Evolutionary conservation across 148 eudicot genomes (phyloP).

Genomic region (Fagopyrum esculentum): DNA sequence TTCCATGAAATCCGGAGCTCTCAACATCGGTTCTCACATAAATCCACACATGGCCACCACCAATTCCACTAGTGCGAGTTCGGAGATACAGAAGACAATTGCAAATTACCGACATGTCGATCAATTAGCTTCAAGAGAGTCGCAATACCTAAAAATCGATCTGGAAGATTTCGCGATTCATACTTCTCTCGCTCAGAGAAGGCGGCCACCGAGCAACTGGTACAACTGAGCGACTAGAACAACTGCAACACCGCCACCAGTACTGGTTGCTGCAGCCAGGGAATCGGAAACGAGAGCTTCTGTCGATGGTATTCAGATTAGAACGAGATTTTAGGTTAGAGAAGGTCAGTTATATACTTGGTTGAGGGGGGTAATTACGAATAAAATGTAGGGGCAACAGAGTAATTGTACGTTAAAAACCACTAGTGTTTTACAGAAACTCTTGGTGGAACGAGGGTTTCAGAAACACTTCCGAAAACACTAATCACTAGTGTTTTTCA

Average conservation of each 20-base stretch:
- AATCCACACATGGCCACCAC: neutral
- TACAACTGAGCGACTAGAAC: neutral
- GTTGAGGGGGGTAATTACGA: no score
- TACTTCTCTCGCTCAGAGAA: neutral
- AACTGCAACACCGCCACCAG: neutral
- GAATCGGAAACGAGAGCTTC: no score
- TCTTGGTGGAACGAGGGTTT: no score
- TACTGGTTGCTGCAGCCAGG: neutral
- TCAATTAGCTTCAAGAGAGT: neutral
- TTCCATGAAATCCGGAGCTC: neutral
- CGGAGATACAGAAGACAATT: neutral
- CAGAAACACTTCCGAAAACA: no score
- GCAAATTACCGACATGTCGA: no score
- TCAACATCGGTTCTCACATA: neutral
- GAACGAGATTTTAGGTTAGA: no score
- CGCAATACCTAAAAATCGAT: neutral
- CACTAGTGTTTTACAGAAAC: no score
- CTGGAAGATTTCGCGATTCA: neutral
- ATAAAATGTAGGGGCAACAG: no score
- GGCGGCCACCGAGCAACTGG: neutral
- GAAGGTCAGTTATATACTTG: no score
- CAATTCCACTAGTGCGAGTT: neutral
- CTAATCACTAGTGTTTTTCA: no score
- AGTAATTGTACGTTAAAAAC: no score
- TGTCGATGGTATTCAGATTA: no score